Evolutionary conservation across 169 alveolate species (phyloP).

Genomic region (Eimeria acervulina): DNA sequence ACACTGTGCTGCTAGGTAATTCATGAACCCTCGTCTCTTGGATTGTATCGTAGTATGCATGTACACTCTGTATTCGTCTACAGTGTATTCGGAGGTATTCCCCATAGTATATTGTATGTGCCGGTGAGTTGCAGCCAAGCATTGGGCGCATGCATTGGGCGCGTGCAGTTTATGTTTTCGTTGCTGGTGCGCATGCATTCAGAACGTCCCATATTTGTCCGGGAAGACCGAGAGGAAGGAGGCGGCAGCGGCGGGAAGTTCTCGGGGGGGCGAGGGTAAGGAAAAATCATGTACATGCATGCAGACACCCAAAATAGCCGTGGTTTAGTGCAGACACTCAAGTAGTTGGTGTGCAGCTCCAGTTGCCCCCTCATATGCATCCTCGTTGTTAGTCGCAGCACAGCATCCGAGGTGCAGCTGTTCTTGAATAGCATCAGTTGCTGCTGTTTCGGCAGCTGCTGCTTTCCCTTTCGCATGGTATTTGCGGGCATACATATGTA

Average conservation of each 20-base stretch:
- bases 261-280: constrained; percentile 81
- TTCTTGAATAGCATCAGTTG: too few relatives aligned
- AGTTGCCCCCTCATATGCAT: not conserved
- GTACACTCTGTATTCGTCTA: not conserved
- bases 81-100: not conserved
- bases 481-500: not conserved
- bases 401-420: not conserved
- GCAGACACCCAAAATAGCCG: not conserved
- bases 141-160: not conserved
- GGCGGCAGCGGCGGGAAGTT: constrained; percentile 80
- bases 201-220: constrained; percentile 85
- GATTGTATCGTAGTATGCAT: too few relatives aligned
- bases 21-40: not conserved
- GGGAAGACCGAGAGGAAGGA: constrained; percentile 86
- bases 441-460: not conserved
- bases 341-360: not conserved
- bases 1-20: constrained; percentile 80
- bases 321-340: not conserved
- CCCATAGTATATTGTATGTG: not conserved
- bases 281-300: not conserved
- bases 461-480: not conserved
- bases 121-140: not conserved
- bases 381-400: not conserved
- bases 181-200: not conserved
- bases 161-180: not conserved